Evolutionary conservation across 2,329 filamentous ascomycete species (phyloP), one percentile per base, ranked within the genome.

Genomic region (Coniella vitis): DNA sequence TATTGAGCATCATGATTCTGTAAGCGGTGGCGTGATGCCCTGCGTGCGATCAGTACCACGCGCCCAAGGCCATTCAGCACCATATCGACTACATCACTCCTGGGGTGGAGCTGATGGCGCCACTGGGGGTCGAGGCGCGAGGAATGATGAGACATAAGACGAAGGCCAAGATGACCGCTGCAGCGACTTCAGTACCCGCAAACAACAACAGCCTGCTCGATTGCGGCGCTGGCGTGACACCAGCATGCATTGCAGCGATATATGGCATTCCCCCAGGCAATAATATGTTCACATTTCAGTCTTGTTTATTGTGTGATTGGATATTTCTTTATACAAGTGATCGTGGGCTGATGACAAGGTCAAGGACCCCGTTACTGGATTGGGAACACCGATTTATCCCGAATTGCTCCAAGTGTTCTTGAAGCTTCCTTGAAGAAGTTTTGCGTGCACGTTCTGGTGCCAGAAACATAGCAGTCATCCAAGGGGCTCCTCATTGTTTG

Each of bases 1-100:
- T 55, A 58, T 44, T n/a, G 50, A 57, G n/a, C 59, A 55, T 19
- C 55, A 58, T 45, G 58, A 62, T 48, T 44, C 41, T 29, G 48
- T 55, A 9, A 57, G 53, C 25, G 54, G 51, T 5, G 53, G 48
- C 21, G 58, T 59, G 34, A 45, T 61, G 19, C 57, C n/a, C 58
- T 3, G 43, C 48, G n/a, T 57, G 52, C 20, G 34, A 53, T 16
- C 45, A 48, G 31, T 56, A 56, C 21, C 48, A 56, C 35, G 48
- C 55, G 2, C 54, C 54, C 12, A 46, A 38, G 16, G 31, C 40
- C 3, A 40, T 56, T 31, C 49, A 48, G 21, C 43, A 53, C 9
- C 45, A 55, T 22, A 53, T 56, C 31, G 54, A 55, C 47, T 54
- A 54, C 14, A 52, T 55, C 16, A 52, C 52, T 16, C 54, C 54